Evolutionary conservation across 1,139 yeast species (phyloP), one percentile per base, ranked within the genome.

Genomic region (Pichia sp.): DNA sequence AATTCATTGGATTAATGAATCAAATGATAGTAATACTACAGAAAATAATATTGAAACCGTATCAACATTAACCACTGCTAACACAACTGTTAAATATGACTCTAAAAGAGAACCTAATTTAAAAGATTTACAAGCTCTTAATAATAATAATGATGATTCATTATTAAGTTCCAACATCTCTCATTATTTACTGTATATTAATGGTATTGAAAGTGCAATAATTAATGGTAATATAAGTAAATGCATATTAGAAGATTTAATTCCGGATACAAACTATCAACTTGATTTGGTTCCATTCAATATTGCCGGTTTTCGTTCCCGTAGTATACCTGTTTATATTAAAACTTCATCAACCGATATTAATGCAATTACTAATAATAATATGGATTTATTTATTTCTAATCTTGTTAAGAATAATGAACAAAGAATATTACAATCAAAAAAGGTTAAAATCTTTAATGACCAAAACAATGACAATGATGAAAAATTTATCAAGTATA

Each of bases 251-350:
- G 70, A 72, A 14, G 74, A 75, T 5, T 64, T 83, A 50, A 57
- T 63, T 16, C 74, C 82, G 0, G 75, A 75, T 48, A 70, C 73
- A 14, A 72, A 72, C 54, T 83, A 83, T 64, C 77, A 78, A 56
- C 65, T 83, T 13, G 83, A 81, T 56, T 71, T 83, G 19, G 72
- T 81, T 19, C 80, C 86, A 0, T 77, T 81, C 43, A 75, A 75
- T 56, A 63, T 64, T 55, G 66, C 71, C 36, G 75, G 76, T 8
- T 78, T 72, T 60, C 70, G 74, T 57, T 73, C 79, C 28, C 75
- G 73, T 57, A 68, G 76, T 46, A 72, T 73, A 10, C 68, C 81
- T 1, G 66, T 76, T 8, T 74, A 68, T 57, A 69, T 76, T 53
- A 75, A 73, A 65, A 77, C 81, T 6, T 52, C 56, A 16, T 47